Percentiles rank a stretch among this genome's conserved stretches.
Evolutionary conservation across 805 yeast species (phyloP).

Genomic region (Kodamaea kaohsiungensis): DNA sequence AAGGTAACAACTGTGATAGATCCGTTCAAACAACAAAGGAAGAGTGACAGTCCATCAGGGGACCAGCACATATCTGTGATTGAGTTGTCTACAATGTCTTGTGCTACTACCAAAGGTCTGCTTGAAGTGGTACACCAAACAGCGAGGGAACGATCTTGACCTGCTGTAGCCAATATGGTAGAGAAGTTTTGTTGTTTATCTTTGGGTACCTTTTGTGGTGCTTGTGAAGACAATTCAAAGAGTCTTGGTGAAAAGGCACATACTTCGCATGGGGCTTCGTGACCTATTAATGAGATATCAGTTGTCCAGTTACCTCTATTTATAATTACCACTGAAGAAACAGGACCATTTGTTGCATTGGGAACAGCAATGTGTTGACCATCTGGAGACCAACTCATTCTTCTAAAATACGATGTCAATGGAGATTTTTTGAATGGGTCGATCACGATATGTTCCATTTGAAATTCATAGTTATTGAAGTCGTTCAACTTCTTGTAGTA

Average conservation of each 20-base stretch:
- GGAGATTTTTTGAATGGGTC: conserved; percentile 91
- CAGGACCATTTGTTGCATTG: conserved; percentile 83
- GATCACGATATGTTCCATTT: conserved; percentile 78
- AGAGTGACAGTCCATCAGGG: conserved; percentile 74
- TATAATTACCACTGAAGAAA: conserved; percentile 69
- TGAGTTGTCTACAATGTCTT: conserved; percentile 71
- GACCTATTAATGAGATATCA: conserved; percentile 72
- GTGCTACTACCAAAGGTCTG: conserved; percentile 78
- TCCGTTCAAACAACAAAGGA: conserved; percentile 82
- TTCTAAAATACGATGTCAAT: conserved; percentile 82
- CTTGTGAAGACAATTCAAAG: conserved; percentile 39
- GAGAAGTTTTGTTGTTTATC: conserved; percentile 34
- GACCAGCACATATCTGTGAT: conserved; percentile 91
- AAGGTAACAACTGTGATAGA: conserved; percentile 68
- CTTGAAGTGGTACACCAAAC: conserved; percentile 82
- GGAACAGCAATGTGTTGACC: conserved; percentile 87
- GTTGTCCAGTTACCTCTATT: conserved; percentile 81
- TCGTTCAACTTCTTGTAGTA: conserved; percentile 67
- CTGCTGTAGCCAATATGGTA: conserved; percentile 90
- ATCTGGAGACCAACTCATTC: conserved; percentile 90
- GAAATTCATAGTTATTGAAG: conserved; percentile 68
- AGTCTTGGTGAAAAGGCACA: conserved; percentile 72
- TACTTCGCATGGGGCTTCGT: conserved; percentile 84
- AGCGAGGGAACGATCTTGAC: conserved; percentile 87
- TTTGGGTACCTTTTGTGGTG: conserved; percentile 8